phyloP scores from a whole-genome alignment of 2,329 filamentous ascomycete genomes.

The Colletotrichum euphorbiae region DNA sequence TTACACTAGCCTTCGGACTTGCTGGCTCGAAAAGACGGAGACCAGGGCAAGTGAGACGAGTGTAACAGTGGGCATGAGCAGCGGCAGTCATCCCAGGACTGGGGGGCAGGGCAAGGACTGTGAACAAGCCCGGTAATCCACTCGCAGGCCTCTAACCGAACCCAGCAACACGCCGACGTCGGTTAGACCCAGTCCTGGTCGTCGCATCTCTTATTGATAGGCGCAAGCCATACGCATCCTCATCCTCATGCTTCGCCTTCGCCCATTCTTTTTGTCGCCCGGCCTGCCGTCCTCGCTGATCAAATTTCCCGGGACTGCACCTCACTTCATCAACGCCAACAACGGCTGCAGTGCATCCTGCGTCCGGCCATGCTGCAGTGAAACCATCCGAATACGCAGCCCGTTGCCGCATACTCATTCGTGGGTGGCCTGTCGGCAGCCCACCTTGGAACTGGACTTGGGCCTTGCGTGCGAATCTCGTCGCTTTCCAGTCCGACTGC shows the following conservation, averaged over 20 bases:
- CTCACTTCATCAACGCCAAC: constrained; percentile 18
- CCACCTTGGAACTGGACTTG: background rate
- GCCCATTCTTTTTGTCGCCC: background rate
- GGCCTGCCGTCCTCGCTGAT: constrained; percentile 18
- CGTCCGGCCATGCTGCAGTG: constrained; percentile 18
- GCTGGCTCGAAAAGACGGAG: constrained; percentile 3
- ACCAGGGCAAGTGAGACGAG: background rate
- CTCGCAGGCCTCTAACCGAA: constrained; percentile 12
- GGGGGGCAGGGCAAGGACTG: background rate
- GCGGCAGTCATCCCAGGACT: background rate
- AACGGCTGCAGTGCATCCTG: constrained; percentile 26
- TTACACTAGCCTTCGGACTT: constrained; percentile 2
- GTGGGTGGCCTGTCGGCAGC: constrained; percentile 13
- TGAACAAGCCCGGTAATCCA: constrained; percentile 20
- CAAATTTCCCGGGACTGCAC: constrained; percentile 12
- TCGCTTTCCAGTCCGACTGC: constrained; percentile 3
- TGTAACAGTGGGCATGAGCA: constrained; percentile 3
- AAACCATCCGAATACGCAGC: constrained; percentile 1
- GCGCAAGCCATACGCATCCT: constrained; percentile 8
- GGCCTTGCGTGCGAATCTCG: constrained; percentile 1
- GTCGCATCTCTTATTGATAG: constrained; percentile 22
- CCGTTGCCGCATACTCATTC: constrained; percentile 1
- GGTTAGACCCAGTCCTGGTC: constrained; percentile 27
- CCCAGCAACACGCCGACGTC: constrained; percentile 33
- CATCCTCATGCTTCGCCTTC: background rate